Evolutionary conservation across 2,329 filamentous ascomycete species (phyloP).

Genomic region (Fusarium duplospermum): DNA sequence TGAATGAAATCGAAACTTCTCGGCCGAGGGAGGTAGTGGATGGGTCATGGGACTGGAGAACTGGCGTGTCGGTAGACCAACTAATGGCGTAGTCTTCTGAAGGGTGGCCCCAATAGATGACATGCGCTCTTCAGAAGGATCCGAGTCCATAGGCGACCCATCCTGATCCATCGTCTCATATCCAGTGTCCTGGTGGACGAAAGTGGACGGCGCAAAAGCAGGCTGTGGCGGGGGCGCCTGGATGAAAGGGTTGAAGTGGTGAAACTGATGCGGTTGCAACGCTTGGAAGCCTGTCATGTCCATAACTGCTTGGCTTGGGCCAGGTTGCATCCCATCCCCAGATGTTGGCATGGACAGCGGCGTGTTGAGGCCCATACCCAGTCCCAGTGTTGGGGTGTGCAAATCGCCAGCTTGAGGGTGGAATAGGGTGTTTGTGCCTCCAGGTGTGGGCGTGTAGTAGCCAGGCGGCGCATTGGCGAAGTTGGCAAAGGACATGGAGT

Average conservation of each 20-base stretch:
- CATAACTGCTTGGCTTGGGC: slow-evolving; percentile 61
- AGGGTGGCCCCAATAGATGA: slow-evolving; percentile 70
- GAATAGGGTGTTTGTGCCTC: slow-evolving; percentile 82
- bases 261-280: slow-evolving; percentile 69
- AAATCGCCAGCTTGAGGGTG: slow-evolving; percentile 87
- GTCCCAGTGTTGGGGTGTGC: slow-evolving; percentile 81
- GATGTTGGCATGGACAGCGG: slow-evolving; percentile 83
- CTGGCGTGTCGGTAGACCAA: slow-evolving; percentile 66
- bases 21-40: slow-evolving; percentile 64
- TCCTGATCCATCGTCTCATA: slow-evolving; percentile 86
- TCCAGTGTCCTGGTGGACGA: slow-evolving; percentile 82
- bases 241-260: slow-evolving; percentile 78
- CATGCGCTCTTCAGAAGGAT: slow-evolving; percentile 63
- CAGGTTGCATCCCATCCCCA: slow-evolving; percentile 71
- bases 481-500: slow-evolving; percentile 81
- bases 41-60: slow-evolving; percentile 59
- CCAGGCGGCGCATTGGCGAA: slow-evolving; percentile 84
- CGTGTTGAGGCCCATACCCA: slow-evolving; percentile 82
- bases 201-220: slow-evolving; percentile 81
- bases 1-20: slow-evolving; percentile 89
- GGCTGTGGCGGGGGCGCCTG: slow-evolving; percentile 67
- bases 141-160: slow-evolving; percentile 73
- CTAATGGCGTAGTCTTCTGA: slow-evolving; percentile 69
- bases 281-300: slow-evolving; percentile 77
- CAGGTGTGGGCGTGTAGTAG: slow-evolving; percentile 90